Base-by-base conservation (phyloP, 805 yeast genomes). In the Priceomyces carsonii region DNA sequence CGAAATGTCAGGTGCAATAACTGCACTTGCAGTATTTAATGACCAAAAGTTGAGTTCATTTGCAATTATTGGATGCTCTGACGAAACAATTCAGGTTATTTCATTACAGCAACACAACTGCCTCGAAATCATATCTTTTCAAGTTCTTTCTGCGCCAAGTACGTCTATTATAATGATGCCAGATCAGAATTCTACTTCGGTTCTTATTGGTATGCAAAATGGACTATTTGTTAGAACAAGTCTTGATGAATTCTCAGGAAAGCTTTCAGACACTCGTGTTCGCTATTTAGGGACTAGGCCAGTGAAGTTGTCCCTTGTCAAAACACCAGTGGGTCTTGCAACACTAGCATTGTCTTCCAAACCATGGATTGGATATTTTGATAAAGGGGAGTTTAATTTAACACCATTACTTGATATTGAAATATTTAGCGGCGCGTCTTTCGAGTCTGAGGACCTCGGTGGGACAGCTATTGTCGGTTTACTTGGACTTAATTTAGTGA, bases 201-300 rank as follows among this genome's bases (percentile, higher is more conserved):
- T 85, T 8, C 95, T 89, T 57, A 73, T 88, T 32, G 97, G 97
- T 1, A 70, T 89, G 69, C 73, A 63, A n/a, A 86, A 80, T 55
- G 98, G 98, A 14, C 77, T 90, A 1, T 87, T 83, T 59, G 80
- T 81, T 2, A 65, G 82, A 12, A 75, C 87, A 0, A 59, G 64
- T 5, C 47, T 89, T 24, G 87, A 85, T 50, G 50, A 55, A 0
- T 48, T 62, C 4, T 67, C 82, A 3, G 96, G 95, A 3, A 53
- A 52, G 3, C 70, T 77, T 14, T 63, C 75, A 1, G 82, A 83
- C 44, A 76, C 88, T 1, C 68, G 83, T 47, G 77, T 79, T 12
- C 80, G 82, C 50, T 88, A 83, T 50, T 55, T 87, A 18, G 98
- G 98, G 0, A 72, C 85, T 0, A 69, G 70, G 26, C 78, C 85